These are phyloP conservation scores for Phoma sp. DNA, from an alignment of 2,329 filamentous ascomycete genomes.

Conservation along the genomic window DNA sequence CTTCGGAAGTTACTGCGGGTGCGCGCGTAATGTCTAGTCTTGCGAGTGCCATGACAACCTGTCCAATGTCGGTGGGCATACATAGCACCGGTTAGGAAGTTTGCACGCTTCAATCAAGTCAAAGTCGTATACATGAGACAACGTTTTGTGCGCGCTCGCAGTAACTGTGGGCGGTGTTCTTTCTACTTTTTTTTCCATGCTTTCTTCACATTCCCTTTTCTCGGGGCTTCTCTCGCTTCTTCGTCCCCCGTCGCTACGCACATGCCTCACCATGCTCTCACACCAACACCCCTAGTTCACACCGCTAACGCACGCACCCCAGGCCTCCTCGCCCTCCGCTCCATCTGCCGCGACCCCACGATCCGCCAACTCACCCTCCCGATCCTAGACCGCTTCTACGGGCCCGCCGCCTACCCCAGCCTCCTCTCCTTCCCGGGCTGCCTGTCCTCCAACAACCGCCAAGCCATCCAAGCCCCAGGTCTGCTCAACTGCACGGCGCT, in stretches of 20 bases:
- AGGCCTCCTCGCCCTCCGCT: constrained; percentile 31
- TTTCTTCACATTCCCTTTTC: not conserved
- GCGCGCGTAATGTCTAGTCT: constrained; percentile 18
- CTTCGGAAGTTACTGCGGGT: constrained; percentile 1
- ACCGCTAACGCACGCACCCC: constrained; percentile 1
- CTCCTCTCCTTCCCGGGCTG: constrained; percentile 47
- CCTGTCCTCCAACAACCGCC: constrained; percentile 32
- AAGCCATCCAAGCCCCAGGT: constrained; percentile 45
- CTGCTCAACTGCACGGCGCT: constrained; percentile 49
- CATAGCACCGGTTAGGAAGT: constrained; percentile 4
- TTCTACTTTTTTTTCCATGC: not conserved
- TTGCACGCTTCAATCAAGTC: constrained; percentile 14
- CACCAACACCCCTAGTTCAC: not conserved
- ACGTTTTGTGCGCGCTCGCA: constrained; percentile 1
- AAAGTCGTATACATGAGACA: constrained; percentile 11
- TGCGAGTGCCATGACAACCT: constrained; percentile 2
- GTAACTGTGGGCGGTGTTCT: not conserved
- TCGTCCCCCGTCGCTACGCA: not conserved
- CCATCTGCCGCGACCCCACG: constrained; percentile 43
- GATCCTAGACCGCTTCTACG: constrained; percentile 43
- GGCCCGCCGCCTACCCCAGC: constrained; percentile 39
- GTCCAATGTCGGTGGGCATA: constrained; percentile 6
- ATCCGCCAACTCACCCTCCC: constrained; percentile 50
- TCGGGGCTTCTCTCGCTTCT: not conserved
- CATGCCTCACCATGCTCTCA: not conserved